Conservation (phyloP, 2,329 filamentous ascomycete genomes). For the Ophidiomyces ophidiicola region DNA sequence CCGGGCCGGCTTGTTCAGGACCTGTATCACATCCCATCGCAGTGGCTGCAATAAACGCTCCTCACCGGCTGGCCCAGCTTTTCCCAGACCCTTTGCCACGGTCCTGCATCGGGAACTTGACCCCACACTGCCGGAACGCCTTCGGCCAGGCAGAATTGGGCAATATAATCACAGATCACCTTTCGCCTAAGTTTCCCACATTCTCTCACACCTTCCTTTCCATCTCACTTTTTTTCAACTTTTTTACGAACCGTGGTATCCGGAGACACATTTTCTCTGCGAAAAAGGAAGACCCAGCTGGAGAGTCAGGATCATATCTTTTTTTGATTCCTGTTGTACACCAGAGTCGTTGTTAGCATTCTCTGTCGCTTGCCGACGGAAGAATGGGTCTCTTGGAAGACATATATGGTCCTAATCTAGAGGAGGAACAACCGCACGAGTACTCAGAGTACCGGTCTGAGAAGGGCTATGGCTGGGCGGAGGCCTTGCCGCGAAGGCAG, state of each 20-base stretch:
- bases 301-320: too few species aligned
- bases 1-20: too few species aligned
- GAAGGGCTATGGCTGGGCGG: slow-evolving; percentile 78
- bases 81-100: slow-evolving; percentile 7
- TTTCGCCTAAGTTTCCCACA: slow-evolving; percentile 2
- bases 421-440: slow-evolving; percentile 35
- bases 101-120: slow-evolving; percentile 3
- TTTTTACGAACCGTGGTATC: slow-evolving; percentile 7
- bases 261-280: slow-evolving; percentile 10
- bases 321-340: not conserved
- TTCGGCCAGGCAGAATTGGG: not conserved
- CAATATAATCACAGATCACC: not conserved
- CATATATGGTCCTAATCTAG: slow-evolving; percentile 37
- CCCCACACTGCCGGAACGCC: slow-evolving; percentile 4
- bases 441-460: slow-evolving; percentile 44
- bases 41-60: too few species aligned
- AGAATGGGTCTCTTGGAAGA: slow-evolving; percentile 43
- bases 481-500: slow-evolving; percentile 92
- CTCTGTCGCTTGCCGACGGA: slow-evolving; percentile 34
- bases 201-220: slow-evolving; percentile 11
- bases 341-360: slow-evolving; percentile 17
- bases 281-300: not conserved
- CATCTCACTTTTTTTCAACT: slow-evolving; percentile 10
- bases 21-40: too few species aligned
- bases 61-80: slow-evolving; percentile 1